Evolutionary conservation across 75 land plant species (phyloP).

Genomic region (Picea glauca): DNA sequence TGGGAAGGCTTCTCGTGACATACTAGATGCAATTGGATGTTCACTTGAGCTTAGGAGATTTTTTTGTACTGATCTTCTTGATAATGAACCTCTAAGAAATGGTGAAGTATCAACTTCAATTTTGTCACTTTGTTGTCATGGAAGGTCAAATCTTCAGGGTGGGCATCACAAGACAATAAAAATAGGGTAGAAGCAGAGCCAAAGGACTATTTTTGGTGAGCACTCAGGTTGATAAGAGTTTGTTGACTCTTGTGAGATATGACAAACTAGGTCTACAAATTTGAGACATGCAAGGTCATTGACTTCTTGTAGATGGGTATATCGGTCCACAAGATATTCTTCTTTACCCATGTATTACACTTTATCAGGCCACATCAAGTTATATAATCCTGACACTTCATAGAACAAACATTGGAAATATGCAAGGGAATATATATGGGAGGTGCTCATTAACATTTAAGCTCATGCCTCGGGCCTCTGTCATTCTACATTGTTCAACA

Average conservation of each 20-base stretch:
- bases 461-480: conserved; percentile 85
- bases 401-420: conserved; percentile 35
- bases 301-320: conserved; percentile 79
- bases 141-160: conserved; percentile 68
- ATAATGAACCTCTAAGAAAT: conserved; percentile 72
- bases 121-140: conserved; percentile 73
- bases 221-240: conserved; percentile 73
- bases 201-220: conserved; percentile 49
- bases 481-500: conserved; percentile 73
- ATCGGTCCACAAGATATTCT: conserved; percentile 85
- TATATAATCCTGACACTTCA: conserved; percentile 71
- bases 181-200: conserved; percentile 47
- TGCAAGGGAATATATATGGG: conserved; percentile 56
- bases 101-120: conserved; percentile 83
- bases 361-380: conserved; percentile 88
- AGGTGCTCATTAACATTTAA: conserved; percentile 84
- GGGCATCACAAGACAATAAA: conserved; percentile 51
- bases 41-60: conserved; percentile 80
- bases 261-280: conserved; percentile 76
- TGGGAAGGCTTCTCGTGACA: conserved; percentile 72
- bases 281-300: conserved; percentile 73
- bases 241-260: conserved; percentile 69
- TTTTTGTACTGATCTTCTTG: conserved; percentile 74
- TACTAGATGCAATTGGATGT: conserved; percentile 80
- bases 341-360: conserved; percentile 73